Percentiles rank a stretch among this genome's conserved stretches.
phyloP scores from a whole-genome alignment of 1,284 basidiomycete genomes.

The Malassezia pachydermatis region DNA sequence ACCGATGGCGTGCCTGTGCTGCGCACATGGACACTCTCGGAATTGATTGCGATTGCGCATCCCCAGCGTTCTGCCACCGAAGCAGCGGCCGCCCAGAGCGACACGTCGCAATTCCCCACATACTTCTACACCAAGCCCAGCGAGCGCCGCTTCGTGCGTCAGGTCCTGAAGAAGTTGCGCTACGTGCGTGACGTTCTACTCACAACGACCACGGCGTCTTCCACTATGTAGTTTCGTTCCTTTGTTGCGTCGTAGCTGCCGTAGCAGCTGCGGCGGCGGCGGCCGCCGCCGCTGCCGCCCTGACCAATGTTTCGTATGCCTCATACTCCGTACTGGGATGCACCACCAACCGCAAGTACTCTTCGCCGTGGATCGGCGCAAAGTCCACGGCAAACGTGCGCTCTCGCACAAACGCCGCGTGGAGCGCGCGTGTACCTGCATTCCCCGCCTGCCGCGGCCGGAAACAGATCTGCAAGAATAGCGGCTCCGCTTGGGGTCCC shows the following conservation, averaged over 20 bases:
- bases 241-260: not conserved
- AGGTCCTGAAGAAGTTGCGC: slow-evolving; percentile 23
- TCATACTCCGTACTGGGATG: slow-evolving; percentile 30
- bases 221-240: not conserved
- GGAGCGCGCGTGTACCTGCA: slow-evolving; percentile 17
- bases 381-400: slow-evolving; percentile 39
- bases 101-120: slow-evolving; percentile 5
- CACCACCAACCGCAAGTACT: slow-evolving; percentile 34
- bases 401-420: slow-evolving; percentile 18
- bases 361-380: slow-evolving; percentile 31
- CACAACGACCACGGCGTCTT: slow-evolving; percentile 12
- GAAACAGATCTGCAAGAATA: slow-evolving; percentile 43
- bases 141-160: slow-evolving; percentile 24
- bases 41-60: slow-evolving; percentile 60
- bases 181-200: slow-evolving; percentile 25
- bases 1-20: slow-evolving; percentile 69
- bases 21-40: slow-evolving; percentile 63
- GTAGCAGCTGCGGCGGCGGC: too few species aligned
- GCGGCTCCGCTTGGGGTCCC: slow-evolving; percentile 27
- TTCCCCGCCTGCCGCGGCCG: slow-evolving; percentile 22
- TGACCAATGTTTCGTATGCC: slow-evolving; percentile 21
- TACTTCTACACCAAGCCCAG: slow-evolving; percentile 22
- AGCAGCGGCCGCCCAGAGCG: slow-evolving; percentile 6
- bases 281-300: too few species aligned
- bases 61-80: slow-evolving; percentile 30